Base-by-base conservation (phyloP, 1,139 yeast species). In the Maudiozyma humilis region DNA sequence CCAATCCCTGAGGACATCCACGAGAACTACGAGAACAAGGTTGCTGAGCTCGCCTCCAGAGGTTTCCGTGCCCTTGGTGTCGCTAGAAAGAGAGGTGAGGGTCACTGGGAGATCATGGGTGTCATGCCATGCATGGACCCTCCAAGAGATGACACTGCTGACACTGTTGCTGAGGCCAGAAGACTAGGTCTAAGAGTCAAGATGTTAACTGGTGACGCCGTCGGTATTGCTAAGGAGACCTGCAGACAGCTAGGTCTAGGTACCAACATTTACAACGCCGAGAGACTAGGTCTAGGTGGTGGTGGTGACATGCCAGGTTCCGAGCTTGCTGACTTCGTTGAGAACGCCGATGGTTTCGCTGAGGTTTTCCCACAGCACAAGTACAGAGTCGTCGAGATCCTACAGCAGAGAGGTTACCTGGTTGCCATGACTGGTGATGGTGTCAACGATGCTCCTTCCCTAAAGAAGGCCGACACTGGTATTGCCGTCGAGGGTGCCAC, bases 371-470 rank as follows among this genome's bases (percentile, higher is more conserved):
- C 95, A 63, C 94, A 86, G 76, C 95, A 86, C 75, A 86, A 86
- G 73, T 86, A 83, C 74, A 84, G 82, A 62, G 95, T 88, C 39
- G 57, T 54, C 33, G 62, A 58, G 51, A 58, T 56, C 45, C 47
- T 58, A 52, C 62, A 58, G 54, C 76, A 81, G 65, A 79, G 95
- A 77, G 95, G 95, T 72, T 84, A 83, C 80, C 79, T 86, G 72
- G 94, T 85, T 75, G 95, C 95, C 70, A 86, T 86, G 95, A 86
- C 95, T 76, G 95, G 95, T 82, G 95, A 86, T 69, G 95, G 95
- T 81, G 95, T 86, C 68, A 86, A 86, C 73, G 95, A 86, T 73
- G 95, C 95, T 62, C 95, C 95, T 67, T 86, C 95, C 57, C 79
- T 86, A 73, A 86, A 86, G 83, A 85, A 85, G 76, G 94, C 95